Base-by-base conservation (phyloP, 2,329 filamentous ascomycete genomes). In the Juglanconis oblonga region DNA sequence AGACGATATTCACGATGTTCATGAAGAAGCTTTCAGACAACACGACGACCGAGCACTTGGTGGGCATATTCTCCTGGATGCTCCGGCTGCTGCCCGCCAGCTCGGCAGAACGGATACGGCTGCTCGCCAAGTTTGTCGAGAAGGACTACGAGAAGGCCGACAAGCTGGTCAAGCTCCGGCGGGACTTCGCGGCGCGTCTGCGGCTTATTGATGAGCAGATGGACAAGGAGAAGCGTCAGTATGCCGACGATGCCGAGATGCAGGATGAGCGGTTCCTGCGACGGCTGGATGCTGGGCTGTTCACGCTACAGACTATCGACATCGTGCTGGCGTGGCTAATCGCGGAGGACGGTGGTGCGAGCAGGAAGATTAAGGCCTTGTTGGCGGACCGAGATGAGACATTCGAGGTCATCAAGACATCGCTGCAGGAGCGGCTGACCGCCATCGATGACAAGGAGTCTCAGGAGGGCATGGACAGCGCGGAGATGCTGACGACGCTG, bases 91-190 rank as follows among this genome's bases (percentile, higher is more conserved):
- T 99, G 1, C 92, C 93, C 0, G 90, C 87, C 14, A 86, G 91
- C 36, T 92, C 91, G 1, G 81, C 91, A 0, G 82, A 87, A 36
- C 85, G 95, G 5, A 96, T 98, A 67, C 86, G 95, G 4, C 84
- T 89, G 1, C 81, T 98, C 4, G 94, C 93, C 52, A 99, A 99
- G 70, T 98, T 98, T 68, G 89, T 97, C 17, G 95, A 99, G 73
- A 96, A 92, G 71, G 87, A 97, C 65, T 97, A 96, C 71, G 91
- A 88, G 66, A 98, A 98, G 79, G 85, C 92, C 42, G 77, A 71
- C 5, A 91, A 87, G 70, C 79, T 98, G 4, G 73, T 96, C 40
- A 79, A 82, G 62, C 73, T 97, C 52, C 84, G 93, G 45, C 77
- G 85, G 52, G 88, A 90, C 11, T 96, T 92, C 70, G 82, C 83